Conservation (phyloP, 1,284 basidiomycete genomes). For the Heimioporus retisporus region DNA sequence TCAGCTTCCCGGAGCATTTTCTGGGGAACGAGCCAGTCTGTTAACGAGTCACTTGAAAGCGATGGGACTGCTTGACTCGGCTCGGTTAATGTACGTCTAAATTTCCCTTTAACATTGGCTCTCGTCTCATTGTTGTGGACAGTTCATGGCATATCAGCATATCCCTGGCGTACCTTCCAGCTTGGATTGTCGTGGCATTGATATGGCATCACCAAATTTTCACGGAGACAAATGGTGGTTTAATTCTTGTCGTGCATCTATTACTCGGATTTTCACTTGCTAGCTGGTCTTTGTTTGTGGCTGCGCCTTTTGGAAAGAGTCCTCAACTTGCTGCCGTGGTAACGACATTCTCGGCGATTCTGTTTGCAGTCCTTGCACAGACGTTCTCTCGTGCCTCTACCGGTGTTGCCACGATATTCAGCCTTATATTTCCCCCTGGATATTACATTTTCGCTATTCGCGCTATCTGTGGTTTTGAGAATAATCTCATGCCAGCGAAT, state of each 20-base stretch:
- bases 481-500: constrained; percentile 61
- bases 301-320: constrained; percentile 75
- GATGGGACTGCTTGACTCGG: constrained; percentile 78
- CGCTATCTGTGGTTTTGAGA: constrained; percentile 75
- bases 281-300: constrained; percentile 77
- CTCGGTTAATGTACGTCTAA: constrained; percentile 64
- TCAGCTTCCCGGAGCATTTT: constrained; percentile 76
- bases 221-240: constrained; percentile 64
- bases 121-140: constrained; percentile 8
- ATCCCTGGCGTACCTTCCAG: constrained; percentile 66
- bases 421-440: constrained; percentile 78
- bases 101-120: not conserved
- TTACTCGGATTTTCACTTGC: constrained; percentile 76
- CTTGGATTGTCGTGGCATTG: constrained; percentile 73
- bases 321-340: constrained; percentile 79
- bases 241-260: constrained; percentile 74
- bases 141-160: constrained; percentile 78
- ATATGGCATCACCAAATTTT: constrained; percentile 77
- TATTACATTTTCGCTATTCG: constrained; percentile 82
- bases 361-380: constrained; percentile 76
- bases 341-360: constrained; percentile 71
- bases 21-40: constrained; percentile 67
- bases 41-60: constrained; percentile 77
- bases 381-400: constrained; percentile 59
- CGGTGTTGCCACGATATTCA: constrained; percentile 66